A percentile compares a stretch with the other conserved stretches of the same genome.
Evolutionary conservation across 257 asterid genomes (phyloP).

Genomic region (Cinchona pubescens): DNA sequence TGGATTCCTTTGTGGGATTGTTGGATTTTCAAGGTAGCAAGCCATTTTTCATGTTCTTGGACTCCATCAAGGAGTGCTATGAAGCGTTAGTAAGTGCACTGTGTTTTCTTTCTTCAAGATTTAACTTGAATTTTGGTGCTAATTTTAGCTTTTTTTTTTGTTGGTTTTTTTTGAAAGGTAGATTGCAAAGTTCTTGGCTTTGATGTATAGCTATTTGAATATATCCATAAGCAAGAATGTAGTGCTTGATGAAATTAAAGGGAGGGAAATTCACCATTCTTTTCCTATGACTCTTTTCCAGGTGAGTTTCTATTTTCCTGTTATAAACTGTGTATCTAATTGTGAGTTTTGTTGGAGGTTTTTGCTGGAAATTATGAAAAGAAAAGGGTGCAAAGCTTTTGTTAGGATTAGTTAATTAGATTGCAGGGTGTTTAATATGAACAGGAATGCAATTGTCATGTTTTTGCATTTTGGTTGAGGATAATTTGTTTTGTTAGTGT

Average conservation of each 20-base stretch:
- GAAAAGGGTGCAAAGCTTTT: not conserved
- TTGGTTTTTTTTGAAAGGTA: conserved; percentile 41
- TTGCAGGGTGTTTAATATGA: not conserved
- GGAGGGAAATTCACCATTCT: conserved; percentile 83
- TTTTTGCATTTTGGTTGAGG: not conserved
- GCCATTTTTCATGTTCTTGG: conserved; percentile 54
- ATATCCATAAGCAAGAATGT: conserved; percentile 60
- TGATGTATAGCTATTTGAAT: conserved; percentile 69
- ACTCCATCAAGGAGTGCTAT: conserved; percentile 69
- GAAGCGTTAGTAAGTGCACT: conserved; percentile 70
- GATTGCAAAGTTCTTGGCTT: conserved; percentile 76
- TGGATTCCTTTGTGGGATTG: conserved; percentile 64
- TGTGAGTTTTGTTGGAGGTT: not conserved
- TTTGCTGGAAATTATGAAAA: not conserved
- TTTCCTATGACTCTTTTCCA: conserved; percentile 89
- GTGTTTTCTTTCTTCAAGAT: no score
- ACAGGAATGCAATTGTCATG: not conserved
- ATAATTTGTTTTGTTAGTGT: not conserved
- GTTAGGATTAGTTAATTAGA: not conserved
- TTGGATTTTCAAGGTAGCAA: conserved; percentile 62
- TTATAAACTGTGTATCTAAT: not conserved
- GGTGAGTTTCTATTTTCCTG: conserved; percentile 40
- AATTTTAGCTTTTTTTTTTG: not conserved
- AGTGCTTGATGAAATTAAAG: conserved; percentile 89
- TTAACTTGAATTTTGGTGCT: conserved; percentile 1